Conservation (phyloP, 768 basidiomycete species). For the Phlegmacium glaucopus region DNA sequence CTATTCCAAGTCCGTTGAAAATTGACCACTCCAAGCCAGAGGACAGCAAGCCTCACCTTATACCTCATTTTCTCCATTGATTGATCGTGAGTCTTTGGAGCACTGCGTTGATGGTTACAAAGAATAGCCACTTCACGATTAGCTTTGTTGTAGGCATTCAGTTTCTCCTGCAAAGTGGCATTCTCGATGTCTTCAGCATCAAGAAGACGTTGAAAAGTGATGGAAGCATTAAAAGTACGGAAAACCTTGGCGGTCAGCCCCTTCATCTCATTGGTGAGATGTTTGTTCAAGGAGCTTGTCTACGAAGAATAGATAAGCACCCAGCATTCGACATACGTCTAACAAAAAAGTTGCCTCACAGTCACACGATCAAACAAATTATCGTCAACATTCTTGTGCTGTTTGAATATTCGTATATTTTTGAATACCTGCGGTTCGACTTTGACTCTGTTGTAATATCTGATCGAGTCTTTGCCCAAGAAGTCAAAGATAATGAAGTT, state of each 20-base stretch:
- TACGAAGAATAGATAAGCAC: conserved; percentile 31
- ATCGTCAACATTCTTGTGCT: conserved; percentile 84
- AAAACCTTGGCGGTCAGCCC: conserved; percentile 99
- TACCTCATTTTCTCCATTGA: conserved; percentile 94
- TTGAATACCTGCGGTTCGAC: conserved; percentile 96
- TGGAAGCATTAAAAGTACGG: conserved; percentile 99
- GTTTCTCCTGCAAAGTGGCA: conserved; percentile 88
- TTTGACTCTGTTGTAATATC: conserved; percentile 89
- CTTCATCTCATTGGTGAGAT: conserved; percentile 91
- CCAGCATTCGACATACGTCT: neutral
- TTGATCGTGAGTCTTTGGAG: conserved; percentile 88
- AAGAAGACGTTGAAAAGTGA: conserved; percentile 89
- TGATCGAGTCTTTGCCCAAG: conserved; percentile 98
- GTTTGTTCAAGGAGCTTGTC: conserved; percentile 87
- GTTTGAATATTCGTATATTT: conserved; percentile 96
- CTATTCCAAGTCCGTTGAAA: conserved; percentile 37
- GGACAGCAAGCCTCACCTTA: conserved; percentile 52
- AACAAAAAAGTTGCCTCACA: conserved; percentile 45
- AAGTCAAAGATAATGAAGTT: conserved; percentile 94
- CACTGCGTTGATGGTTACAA: conserved; percentile 98
- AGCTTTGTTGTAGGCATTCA: conserved; percentile 95
- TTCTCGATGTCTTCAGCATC: conserved; percentile 60
- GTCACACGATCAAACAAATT: conserved; percentile 93
- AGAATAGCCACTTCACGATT: conserved; percentile 96
- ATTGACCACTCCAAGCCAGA: conserved; percentile 1